Evolutionary conservation across 2,329 filamentous ascomycete species (phyloP).

Genomic region (Pseudopyricularia javanii): DNA sequence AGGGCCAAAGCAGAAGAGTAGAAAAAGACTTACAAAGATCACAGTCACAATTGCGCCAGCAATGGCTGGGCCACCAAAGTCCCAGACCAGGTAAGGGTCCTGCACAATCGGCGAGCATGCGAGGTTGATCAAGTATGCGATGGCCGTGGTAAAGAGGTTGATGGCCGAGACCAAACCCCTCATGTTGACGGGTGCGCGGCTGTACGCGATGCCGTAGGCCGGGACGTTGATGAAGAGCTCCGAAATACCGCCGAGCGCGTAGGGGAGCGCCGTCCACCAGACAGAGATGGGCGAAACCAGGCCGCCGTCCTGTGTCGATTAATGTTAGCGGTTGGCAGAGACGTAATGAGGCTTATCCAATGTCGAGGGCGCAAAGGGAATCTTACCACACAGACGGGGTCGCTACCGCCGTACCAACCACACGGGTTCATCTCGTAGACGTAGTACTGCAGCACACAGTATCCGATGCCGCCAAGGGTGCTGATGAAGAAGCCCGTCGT

Average conservation of each 20-base stretch:
- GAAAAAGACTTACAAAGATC: constrained; percentile 16
- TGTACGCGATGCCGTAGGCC: constrained; percentile 42
- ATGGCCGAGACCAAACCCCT: constrained; percentile 55
- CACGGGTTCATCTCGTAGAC: constrained; percentile 28
- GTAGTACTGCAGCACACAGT: constrained; percentile 26
- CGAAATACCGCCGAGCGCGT: constrained; percentile 35
- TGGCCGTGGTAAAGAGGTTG: constrained; percentile 13
- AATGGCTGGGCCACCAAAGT: constrained; percentile 34
- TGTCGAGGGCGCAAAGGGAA: no score
- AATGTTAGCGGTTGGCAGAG: not conserved
- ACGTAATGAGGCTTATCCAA: not conserved
- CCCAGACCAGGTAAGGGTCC: constrained; percentile 37
- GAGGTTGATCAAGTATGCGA: constrained; percentile 24
- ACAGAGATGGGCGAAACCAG: constrained; percentile 30
- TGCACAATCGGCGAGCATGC: constrained; percentile 29
- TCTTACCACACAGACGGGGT: constrained; percentile 10
- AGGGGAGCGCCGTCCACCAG: constrained; percentile 44
- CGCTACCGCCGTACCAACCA: constrained; percentile 23
- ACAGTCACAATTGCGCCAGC: constrained; percentile 28
- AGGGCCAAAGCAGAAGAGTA: not conserved
- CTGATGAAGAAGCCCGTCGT: constrained; percentile 38
- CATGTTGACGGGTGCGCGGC: constrained; percentile 68
- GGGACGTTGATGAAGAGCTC: constrained; percentile 39
- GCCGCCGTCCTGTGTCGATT: constrained; percentile 16
- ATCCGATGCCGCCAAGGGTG: constrained; percentile 29